phyloP scores from a whole-genome alignment of 2,329 filamentous ascomycete genomes.

The Grosmannia serpens region DNA sequence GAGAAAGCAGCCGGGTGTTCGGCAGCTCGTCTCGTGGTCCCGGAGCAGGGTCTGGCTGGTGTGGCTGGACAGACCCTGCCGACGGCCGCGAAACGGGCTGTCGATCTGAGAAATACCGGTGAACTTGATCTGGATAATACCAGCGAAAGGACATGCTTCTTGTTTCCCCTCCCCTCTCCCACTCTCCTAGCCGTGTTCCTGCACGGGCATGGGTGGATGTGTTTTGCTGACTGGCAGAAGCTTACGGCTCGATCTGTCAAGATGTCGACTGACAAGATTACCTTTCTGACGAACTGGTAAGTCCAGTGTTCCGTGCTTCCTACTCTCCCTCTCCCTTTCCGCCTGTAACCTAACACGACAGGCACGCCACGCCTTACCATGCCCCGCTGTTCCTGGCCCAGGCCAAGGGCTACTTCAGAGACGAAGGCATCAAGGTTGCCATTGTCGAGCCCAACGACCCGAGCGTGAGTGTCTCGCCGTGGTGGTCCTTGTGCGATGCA shows the following conservation, averaged over 20 bases:
- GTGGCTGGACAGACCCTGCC: slow-evolving; percentile 8
- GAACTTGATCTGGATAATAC: slow-evolving; percentile 53
- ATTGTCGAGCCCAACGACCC: slow-evolving; percentile 69
- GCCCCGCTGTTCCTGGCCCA: slow-evolving; percentile 68
- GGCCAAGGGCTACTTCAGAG: slow-evolving; percentile 61
- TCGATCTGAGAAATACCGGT: slow-evolving; percentile 65
- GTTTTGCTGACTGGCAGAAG: slow-evolving; percentile 8
- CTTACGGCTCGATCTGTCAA: slow-evolving; percentile 30
- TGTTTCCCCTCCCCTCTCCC: slow-evolving; percentile 29
- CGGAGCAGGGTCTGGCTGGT: not conserved
- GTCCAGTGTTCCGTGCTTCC: slow-evolving; percentile 8
- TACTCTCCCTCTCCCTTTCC: not conserved
- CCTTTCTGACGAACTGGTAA: slow-evolving; percentile 76
- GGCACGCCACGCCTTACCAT: slow-evolving; percentile 75
- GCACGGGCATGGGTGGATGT: not conserved
- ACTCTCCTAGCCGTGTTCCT: not conserved
- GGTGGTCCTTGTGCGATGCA: not conserved
- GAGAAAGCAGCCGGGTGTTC: slow-evolving; percentile 37
- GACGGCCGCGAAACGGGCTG: slow-evolving; percentile 9
- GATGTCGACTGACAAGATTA: slow-evolving; percentile 78
- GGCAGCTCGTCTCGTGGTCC: slow-evolving; percentile 22
- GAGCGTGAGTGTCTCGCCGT: slow-evolving; percentile 40
- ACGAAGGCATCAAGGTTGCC: slow-evolving; percentile 67
- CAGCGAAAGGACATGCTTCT: slow-evolving; percentile 75
- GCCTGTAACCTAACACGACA: slow-evolving; percentile 24